Percentiles rank a stretch among this genome's conserved stretches.
phyloP scores from a whole-genome alignment of 1,284 basidiomycete genomes.

The Leccinum ponderosum region DNA sequence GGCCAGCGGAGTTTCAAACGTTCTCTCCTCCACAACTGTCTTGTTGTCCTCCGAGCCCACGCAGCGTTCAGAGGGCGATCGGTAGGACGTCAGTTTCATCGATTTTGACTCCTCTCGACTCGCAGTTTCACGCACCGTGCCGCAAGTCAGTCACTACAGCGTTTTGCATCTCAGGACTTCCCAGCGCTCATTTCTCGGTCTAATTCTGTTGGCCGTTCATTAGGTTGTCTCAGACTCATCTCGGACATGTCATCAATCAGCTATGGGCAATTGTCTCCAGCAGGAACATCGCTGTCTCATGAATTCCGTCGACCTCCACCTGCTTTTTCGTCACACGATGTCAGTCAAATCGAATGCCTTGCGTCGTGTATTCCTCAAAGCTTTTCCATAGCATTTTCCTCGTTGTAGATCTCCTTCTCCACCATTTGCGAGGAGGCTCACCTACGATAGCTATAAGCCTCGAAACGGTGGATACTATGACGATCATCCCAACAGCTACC shows the following conservation, averaged over 20 bases:
- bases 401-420: conserved; percentile 51
- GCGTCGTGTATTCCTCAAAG: conserved; percentile 24
- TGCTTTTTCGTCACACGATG: conserved; percentile 31
- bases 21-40: conserved; percentile 24
- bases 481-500: conserved; percentile 43
- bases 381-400: conserved; percentile 40
- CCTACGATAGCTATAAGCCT: conserved; percentile 53
- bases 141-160: conserved; percentile 3
- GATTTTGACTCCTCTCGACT: conserved; percentile 1
- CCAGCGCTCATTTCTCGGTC: conserved; percentile 5
- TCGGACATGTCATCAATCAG: conserved; percentile 29
- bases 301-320: conserved; percentile 33
- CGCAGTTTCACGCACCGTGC: conserved; percentile 10
- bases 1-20: conserved; percentile 34
- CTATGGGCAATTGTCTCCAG: conserved; percentile 28
- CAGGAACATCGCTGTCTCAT: conserved; percentile 23
- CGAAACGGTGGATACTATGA: conserved; percentile 43
- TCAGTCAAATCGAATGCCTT: conserved; percentile 31
- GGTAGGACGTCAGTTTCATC: conserved; percentile 7
- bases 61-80: conserved; percentile 9
- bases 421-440: conserved; percentile 40
- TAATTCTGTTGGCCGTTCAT: conserved; percentile 10
- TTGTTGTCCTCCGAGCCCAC: conserved; percentile 11
- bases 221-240: conserved; percentile 5
- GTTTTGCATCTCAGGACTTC: conserved; percentile 5